Conservation (phyloP, 164 flowering plant species). For the Annona cherimola region DNA sequence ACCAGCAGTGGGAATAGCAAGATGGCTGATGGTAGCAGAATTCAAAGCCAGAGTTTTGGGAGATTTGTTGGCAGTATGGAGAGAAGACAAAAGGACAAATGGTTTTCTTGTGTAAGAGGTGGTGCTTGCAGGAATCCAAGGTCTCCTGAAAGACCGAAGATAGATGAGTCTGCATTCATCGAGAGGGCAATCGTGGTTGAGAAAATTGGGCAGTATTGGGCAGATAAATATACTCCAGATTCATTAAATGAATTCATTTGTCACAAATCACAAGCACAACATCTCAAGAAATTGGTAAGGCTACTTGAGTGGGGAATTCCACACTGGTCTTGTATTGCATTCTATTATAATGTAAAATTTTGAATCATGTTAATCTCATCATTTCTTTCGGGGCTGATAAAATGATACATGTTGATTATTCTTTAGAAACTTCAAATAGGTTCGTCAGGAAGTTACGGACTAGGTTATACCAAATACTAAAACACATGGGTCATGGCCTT, state of each 20-base stretch:
- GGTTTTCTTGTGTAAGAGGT: slow-evolving; percentile 55
- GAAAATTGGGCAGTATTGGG: slow-evolving; percentile 62
- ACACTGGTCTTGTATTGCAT: neutral
- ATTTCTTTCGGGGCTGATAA: neutral
- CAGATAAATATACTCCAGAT: slow-evolving; percentile 59
- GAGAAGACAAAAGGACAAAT: slow-evolving; percentile 40
- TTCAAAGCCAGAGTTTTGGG: slow-evolving; percentile 28
- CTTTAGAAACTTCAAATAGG: neutral
- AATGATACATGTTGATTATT: neutral
- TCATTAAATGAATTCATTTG: slow-evolving; percentile 62
- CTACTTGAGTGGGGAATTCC: neutral
- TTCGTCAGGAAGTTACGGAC: neutral
- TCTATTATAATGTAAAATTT: neutral
- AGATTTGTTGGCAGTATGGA: slow-evolving; percentile 43
- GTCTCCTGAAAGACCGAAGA: slow-evolving; percentile 39
- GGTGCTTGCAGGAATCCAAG: slow-evolving; percentile 49
- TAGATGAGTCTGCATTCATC: slow-evolving; percentile 59
- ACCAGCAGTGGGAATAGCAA: slow-evolving; percentile 32
- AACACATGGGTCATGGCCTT: neutral
- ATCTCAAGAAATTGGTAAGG: slow-evolving; percentile 58
- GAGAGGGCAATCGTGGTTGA: slow-evolving; percentile 65
- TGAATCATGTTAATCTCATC: neutral
- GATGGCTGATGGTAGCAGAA: slow-evolving; percentile 37
- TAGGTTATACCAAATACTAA: neutral
- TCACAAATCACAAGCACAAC: slow-evolving; percentile 65